Conservation (phyloP, 2,329 filamentous ascomycete species). For the Sordariomycetes sp. region DNA sequence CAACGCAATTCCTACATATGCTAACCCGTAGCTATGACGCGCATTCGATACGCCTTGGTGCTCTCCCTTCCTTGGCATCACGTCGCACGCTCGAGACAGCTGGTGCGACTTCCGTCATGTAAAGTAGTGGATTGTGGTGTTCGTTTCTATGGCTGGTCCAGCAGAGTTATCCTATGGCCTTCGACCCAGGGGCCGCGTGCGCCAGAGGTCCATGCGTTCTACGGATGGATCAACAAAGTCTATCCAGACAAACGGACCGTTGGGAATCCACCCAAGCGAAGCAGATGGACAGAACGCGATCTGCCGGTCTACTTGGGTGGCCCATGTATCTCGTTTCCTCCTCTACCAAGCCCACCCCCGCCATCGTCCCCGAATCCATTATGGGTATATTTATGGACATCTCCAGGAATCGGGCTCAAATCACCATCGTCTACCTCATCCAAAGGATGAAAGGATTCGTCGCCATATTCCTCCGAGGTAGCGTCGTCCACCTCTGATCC, state of each 20-base stretch:
- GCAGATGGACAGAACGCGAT: not conserved
- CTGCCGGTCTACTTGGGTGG: not conserved
- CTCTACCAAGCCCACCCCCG: not conserved
- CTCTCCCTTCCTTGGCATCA: not conserved
- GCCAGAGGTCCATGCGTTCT: not conserved
- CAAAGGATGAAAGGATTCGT: constrained; percentile 2
- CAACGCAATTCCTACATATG: not conserved
- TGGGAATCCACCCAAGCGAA: not conserved
- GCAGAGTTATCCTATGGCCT: not conserved
- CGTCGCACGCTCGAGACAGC: not conserved
- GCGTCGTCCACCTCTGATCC: constrained; percentile 2
- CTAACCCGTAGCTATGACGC: not conserved
- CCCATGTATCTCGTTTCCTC: not conserved
- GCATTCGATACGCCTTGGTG: not conserved
- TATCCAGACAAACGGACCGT: not conserved
- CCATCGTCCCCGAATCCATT: not conserved
- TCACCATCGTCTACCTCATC: constrained; percentile 4
- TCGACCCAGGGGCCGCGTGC: not conserved
- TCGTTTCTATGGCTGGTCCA: not conserved
- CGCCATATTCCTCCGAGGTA: constrained; percentile 3
- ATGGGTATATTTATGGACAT: not conserved
- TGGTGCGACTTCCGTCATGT: not conserved
- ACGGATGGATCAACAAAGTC: not conserved
- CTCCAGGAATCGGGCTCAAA: not conserved
- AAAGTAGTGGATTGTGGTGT: not conserved